Evolutionary conservation across 2,329 filamentous ascomycete genomes (phyloP).

Genomic region (Fusarium virguliforme): DNA sequence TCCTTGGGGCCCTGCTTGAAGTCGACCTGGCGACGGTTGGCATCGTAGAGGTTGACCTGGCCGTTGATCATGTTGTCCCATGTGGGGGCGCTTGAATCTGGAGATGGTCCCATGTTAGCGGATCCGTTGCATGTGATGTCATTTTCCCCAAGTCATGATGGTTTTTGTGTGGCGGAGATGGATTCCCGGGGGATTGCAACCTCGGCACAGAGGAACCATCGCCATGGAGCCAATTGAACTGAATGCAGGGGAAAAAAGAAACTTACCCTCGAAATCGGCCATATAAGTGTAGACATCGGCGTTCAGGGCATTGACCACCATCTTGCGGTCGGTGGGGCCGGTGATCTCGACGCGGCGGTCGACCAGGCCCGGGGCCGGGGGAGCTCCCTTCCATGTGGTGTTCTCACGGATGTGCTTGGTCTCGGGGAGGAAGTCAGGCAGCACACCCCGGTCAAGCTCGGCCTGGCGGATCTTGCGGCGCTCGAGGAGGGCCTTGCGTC

Average conservation of each 20-base stretch:
- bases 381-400: slow-evolving; percentile 91
- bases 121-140: slow-evolving; percentile 15
- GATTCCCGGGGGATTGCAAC: slow-evolving; percentile 9
- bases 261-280: slow-evolving; percentile 96
- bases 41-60: slow-evolving; percentile 97
- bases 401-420: slow-evolving; percentile 96
- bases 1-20: slow-evolving; percentile 97
- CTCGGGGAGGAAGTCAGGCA: slow-evolving; percentile 96
- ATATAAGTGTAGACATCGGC: slow-evolving; percentile 98
- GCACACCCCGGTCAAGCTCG: slow-evolving; percentile 89
- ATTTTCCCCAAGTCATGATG: slow-evolving; percentile 23
- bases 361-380: slow-evolving; percentile 91
- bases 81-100: slow-evolving; percentile 94
- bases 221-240: neutral
- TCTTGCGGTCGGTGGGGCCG: slow-evolving; percentile 96
- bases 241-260: slow-evolving; percentile 3
- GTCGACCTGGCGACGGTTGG: slow-evolving; percentile 92
- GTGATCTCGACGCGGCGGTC: slow-evolving; percentile 98
- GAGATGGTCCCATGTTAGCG: slow-evolving; percentile 29
- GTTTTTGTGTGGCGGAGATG: neutral
- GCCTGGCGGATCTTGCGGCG: slow-evolving; percentile 89
- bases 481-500: slow-evolving; percentile 90
- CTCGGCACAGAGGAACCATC: slow-evolving; percentile 4
- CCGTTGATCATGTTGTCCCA: slow-evolving; percentile 99
- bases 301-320: slow-evolving; percentile 98